Base-by-base conservation (phyloP, 176 grass and related monocot genomes). In the Elymus sibiricus region DNA sequence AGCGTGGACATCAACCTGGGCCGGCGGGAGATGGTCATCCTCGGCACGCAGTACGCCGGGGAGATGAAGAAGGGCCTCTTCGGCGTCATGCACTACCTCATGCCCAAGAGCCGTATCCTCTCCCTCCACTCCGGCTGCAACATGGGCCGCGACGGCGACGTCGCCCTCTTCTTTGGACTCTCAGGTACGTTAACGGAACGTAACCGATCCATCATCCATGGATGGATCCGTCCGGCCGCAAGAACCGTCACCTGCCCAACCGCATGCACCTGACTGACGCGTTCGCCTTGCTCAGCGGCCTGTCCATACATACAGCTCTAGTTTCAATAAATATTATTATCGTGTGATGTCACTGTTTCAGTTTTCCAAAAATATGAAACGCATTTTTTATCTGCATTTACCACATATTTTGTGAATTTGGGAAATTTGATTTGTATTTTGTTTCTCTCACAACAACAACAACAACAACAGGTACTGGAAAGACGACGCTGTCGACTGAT, bases 31-130 rank as follows among this genome's bases (percentile, higher is more conserved):
- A 99, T 99, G 97, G 97, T 99, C 37, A 99, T 99, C 90, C 94
- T 99, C 10, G 97, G 97, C 82, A 99, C 97, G 74, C 97, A 99
- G 86, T 99, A 99, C 85, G 97, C 97, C 32, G 97, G 97, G 70
- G 97, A 99, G 94, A 99, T 99, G 97, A 99, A 99, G 94, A 99
- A 99, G 86, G 97, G 97, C 2, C 92, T 99, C 53, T 99, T 99
- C 91, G 83, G 97, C 55, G 85, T 99, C 86, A 99, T 99, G 97
- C 97, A 99, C 92, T 99, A 99, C 90, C 97, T 99, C 86, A 99
- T 99, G 97, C 97, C 97, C 86, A 96, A 91, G 75, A 86, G 97
- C 14, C 84, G 79, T 4, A 99, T 99, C 84, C 94, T 99, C 82
- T 96, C 97, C 79, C 75, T 99, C 70, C 97, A 99, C 84, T 99